Base-by-base conservation (phyloP, 1,284 basidiomycete species). In the Leccinum insolens region DNA sequence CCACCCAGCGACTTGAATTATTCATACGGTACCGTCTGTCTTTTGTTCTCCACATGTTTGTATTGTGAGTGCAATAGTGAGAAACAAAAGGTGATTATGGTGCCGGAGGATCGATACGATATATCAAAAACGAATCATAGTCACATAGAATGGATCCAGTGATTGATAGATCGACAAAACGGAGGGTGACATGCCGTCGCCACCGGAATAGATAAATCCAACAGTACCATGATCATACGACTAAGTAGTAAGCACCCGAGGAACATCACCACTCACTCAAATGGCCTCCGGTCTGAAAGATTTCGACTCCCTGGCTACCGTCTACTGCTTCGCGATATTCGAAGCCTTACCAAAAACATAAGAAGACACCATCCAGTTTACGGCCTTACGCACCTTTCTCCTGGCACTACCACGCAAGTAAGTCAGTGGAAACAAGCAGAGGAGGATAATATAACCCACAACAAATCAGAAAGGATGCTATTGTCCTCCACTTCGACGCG, bases 131-230 rank as follows among this genome's bases (percentile, higher is more conserved):
- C 12, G 39, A 39, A 39, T 39, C 39, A 39, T 39, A 39, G 39
- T 39, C 39, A 39, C 39, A 39, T 39, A 60, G 28, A 61, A 55
- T 64, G 58, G 63, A 65, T 61, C 8, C 3, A 20, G 14, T 46
- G 20, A 22, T 28, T 17, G 2, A 28, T 31, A 14, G 22, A 57
- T 41, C 28, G 9, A 12, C 17, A 39, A n/a, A 7, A 46, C 20
- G 7, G 37, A 66, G 25, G 25, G 52, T 20, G 37, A 61, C 67
- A 69, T 73, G 86, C 93, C 96, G 77, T 98, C 95, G 25, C 37
- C 37, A 95, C 81, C 0, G 96, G 96, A 96, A 98, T 98, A 0
- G 94, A 95, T 62, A 98, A 83, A 79, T 98, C 96, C 74, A 98
- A 83, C 28, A 97, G 84, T 52, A 96, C 89, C 52, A 96, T 88